Conservation (phyloP, 2,329 filamentous ascomycete genomes). For the Paecilomyces variotii region DNA sequence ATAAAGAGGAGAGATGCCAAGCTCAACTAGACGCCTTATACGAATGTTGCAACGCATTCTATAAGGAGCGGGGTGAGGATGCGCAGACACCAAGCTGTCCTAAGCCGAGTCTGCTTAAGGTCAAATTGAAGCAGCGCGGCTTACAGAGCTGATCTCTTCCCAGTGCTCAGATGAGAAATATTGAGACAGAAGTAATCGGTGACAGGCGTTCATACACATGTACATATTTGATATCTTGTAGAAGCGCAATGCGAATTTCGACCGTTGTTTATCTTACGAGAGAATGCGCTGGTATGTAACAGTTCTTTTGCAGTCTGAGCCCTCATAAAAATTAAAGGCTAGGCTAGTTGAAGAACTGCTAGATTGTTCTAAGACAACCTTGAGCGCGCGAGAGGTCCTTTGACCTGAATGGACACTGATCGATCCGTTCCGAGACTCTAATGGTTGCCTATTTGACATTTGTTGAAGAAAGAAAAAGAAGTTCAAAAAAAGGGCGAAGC, state of each 20-base stretch:
- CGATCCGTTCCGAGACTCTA: slow-evolving; percentile 98
- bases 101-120: slow-evolving; percentile 65
- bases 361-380: slow-evolving; percentile 80
- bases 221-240: not conserved
- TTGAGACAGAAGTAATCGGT: too few relatives aligned
- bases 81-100: slow-evolving; percentile 78
- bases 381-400: slow-evolving; percentile 91
- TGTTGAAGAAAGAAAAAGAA: slow-evolving; percentile 43
- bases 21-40: slow-evolving; percentile 75
- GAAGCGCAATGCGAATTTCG: not conserved
- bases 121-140: slow-evolving; percentile 75
- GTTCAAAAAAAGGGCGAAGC: slow-evolving; percentile 26
- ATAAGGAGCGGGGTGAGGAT: slow-evolving; percentile 66
- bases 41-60: slow-evolving; percentile 87
- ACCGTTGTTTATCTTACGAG: not conserved
- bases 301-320: slow-evolving; percentile 44
- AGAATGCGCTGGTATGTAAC: slow-evolving; percentile 23
- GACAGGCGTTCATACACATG: not conserved
- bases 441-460: slow-evolving; percentile 72
- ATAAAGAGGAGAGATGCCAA: slow-evolving; percentile 77
- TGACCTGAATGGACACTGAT: slow-evolving; percentile 91
- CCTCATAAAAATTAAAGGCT: slow-evolving; percentile 45
- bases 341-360: slow-evolving; percentile 68
- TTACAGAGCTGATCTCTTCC: not conserved
- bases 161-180: too few relatives aligned